Base-by-base conservation (phyloP, 495 filamentous ascomycete genomes). In the Talaromyces thailandensis region DNA sequence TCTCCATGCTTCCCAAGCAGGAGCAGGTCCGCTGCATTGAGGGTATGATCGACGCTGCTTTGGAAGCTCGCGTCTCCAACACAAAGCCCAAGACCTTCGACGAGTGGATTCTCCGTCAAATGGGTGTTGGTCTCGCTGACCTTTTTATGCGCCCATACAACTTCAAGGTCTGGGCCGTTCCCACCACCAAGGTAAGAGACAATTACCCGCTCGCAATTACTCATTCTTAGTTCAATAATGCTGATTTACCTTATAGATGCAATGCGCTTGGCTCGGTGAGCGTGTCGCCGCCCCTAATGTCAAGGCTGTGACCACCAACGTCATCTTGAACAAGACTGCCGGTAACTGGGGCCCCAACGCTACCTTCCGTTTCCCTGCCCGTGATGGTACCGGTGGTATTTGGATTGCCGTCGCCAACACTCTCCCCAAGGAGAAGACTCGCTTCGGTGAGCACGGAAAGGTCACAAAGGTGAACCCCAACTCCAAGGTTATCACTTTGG, bases 61-160 rank as follows among this genome's bases (percentile, higher is more conserved):
- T 99, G 64, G 91, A 92, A 71, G 82, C 82, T 62, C 91, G 93
- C 64, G 90, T 93, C 31, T 76, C 90, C 64, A 93, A 84, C 79
- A 90, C 85, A 57, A 97, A 97, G 81, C 94, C 95, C 58, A 88
- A 90, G 79, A 81, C 92, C 79, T 99, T 99, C 67, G 95, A 99
- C 69, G 92, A 98, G 81, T 98, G 94, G 94, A 98, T 99, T 70
- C 74, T 98, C 64, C 86, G 93, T 62, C 95, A 86, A 79, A 93
- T 91, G 83, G 94, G 94, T 69, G 77, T 79, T 66, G 94, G 95
- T 67, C 82, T 99, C 65, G 94, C 94, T 63, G 86, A 99, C 75
- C 79, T 93, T 60, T 99, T 99, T 86, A 99, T 99, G 94, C 81
- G 95, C 68, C 94, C 94, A 52, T 99, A 99, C 84, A 99, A 99